Percentiles rank a stretch among this genome's conserved stretches.
Conservation (phyloP, 805 yeast genomes). For the Wickerhamomyces bisporus region DNA sequence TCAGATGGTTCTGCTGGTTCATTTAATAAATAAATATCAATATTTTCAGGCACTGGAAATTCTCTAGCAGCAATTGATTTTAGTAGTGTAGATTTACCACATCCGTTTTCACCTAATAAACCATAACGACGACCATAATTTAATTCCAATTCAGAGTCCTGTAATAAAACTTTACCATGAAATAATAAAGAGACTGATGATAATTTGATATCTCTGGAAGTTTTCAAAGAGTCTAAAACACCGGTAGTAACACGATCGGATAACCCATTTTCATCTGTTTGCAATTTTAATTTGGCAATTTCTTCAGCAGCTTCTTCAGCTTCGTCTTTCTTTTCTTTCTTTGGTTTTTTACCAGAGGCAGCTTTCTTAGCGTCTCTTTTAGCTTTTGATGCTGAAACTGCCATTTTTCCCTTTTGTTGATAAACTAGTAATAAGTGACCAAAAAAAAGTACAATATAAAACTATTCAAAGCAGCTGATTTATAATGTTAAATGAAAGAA, state of each 20-base stretch:
- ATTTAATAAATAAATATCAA: slow-evolving; percentile 88
- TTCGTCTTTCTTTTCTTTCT: slow-evolving; percentile 44
- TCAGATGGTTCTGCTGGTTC: slow-evolving; percentile 98
- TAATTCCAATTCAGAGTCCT: slow-evolving; percentile 87
- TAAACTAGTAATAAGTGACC: neutral
- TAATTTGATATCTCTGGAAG: slow-evolving; percentile 91
- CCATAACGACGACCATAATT: slow-evolving; percentile 98
- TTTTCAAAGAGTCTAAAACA: slow-evolving; percentile 81
- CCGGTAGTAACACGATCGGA: slow-evolving; percentile 98
- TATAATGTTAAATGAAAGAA: too few species aligned
- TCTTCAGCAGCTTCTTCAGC: slow-evolving; percentile 61
- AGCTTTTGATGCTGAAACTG: slow-evolving; percentile 83
- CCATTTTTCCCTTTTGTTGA: slow-evolving; percentile 2
- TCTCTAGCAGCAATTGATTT: slow-evolving; percentile 94
- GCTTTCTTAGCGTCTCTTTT: slow-evolving; percentile 97
- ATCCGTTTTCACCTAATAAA: slow-evolving; percentile 95
- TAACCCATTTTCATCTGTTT: slow-evolving; percentile 88
- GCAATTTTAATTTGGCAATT: slow-evolving; percentile 83
- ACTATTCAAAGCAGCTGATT: too few species aligned
- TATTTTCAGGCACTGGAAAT: slow-evolving; percentile 87
- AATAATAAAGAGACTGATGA: slow-evolving; percentile 86
- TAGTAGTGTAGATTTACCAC: slow-evolving; percentile 95
- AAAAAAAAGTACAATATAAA: too few species aligned
- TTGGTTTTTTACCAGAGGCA: slow-evolving; percentile 70
- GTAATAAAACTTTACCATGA: slow-evolving; percentile 96